Base-by-base conservation (phyloP, 2,329 filamentous ascomycete genomes). In the Aspergillus ruber region DNA sequence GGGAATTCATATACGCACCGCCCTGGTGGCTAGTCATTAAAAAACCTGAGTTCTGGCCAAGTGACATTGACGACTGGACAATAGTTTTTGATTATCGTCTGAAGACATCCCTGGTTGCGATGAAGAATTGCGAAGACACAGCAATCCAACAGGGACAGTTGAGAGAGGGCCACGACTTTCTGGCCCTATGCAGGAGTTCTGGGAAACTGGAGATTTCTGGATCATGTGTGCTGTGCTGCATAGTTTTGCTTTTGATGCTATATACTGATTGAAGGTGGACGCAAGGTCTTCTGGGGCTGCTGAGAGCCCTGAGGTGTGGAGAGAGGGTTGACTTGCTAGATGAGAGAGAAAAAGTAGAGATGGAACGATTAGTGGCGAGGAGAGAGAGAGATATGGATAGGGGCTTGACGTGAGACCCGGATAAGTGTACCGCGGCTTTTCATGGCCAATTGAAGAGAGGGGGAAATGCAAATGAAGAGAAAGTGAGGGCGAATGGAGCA, bases 1-100 rank as follows among this genome's bases (percentile, higher is more conserved):
- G 52, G 52, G 53, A 61, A 38, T 59, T 57, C 38, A 51, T 53
- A 4, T 59, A 59, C 36, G 45, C 48, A 6, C 50, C 57, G 8
- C 58, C 56, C 1, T 59, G 49, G 49, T 60, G 58, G 57, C 40
- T 56, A 3, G 42, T 60, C 3, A 41, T 57, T 13, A 50, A 57
- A 40, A 39, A 39, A 18, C 55, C 55, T 21, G 33, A 36, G 18
- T 52, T 46, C 45, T 60, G 56, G 56, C 35, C 45, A 15, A 18
- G 44, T 3, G 55, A 52, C 3, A 32, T 57, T 29, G 50, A 56
- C 2, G 53, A 47, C 36, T 60, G 54, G 57, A 48, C 20, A 3
- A 27, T 6, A 12, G 42, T 41, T 40, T 58, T 43, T 44, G 49
- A 53, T 3, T 0, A 25, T 9, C 50, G 50, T 12, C 52, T 56